Base-by-base conservation (phyloP, 2,329 filamentous ascomycete genomes). In the Colletotrichum trifolii region DNA sequence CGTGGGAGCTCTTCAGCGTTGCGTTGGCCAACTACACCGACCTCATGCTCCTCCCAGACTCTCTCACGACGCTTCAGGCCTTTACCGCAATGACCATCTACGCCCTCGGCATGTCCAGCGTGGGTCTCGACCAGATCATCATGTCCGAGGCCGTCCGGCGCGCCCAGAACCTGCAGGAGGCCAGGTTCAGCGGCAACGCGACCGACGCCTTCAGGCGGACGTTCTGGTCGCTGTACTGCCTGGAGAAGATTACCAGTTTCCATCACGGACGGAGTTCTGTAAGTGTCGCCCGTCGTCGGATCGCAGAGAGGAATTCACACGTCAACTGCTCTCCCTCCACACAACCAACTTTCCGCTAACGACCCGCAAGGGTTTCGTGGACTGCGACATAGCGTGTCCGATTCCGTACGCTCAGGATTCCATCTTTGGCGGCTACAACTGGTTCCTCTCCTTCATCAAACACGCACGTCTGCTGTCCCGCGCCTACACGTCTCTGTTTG, bases 221-320 rank as follows among this genome's bases (percentile, higher is more conserved):
- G 0, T 81, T 81, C 55, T 81, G 78, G 78, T 75, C 78, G 0
- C 70, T 80, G 13, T 81, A 80, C 55, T 69, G 69, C 9, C 45
- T 81, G 15, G 79, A 81, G 50, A 80, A 81, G 53, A 70, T 71
- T 8, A 64, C 67, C 1, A 73, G 69, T 36, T 78, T 80, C 54
- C 70, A 72, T 38, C 68, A 66, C 7, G 69, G 73, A 5, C 71
- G 68, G 25, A 71, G 68, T 52, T 79, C 78, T 11, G 75, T 79
- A 53, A 66, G 74, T 70, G 13, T 10, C 17, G 8, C 15, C 11
- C n/a, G 43, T 13, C 38, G 38, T 40, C 13, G 38, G 13, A 9
- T 40, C 13, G 38, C 9, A 40, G n/a, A 10, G 7, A 17, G 17
- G 3, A 46, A n/a, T 46, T 46, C 5, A 10, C 15, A 17, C n/a